Conservation (phyloP, 345 rosid genomes). For the Triadica sebifera region DNA sequence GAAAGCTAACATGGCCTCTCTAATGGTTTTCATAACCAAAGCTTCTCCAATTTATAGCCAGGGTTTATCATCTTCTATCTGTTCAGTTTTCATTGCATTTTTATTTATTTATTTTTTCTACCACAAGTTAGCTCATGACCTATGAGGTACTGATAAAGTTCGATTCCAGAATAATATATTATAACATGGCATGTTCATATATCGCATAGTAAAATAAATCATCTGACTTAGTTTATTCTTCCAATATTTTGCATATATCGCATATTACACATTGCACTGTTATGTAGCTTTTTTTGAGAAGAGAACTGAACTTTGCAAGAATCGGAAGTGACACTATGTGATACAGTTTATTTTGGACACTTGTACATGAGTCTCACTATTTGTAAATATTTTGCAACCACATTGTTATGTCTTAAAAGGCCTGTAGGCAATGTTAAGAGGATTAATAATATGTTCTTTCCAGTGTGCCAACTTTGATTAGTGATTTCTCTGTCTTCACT, state of each 20-base stretch:
- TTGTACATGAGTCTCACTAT: too few relatives aligned
- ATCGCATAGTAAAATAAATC: neutral
- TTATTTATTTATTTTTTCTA: neutral
- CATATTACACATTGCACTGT: neutral
- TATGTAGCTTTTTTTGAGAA: neutral
- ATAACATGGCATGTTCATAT: neutral
- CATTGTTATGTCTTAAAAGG: neutral
- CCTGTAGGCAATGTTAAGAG: neutral
- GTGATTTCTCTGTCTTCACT: neutral
- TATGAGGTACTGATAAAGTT: neutral
- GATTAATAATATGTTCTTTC: neutral
- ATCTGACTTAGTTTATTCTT: constrained; percentile 1
- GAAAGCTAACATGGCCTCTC: neutral
- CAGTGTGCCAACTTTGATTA: neutral
- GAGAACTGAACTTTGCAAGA: constrained; percentile 1
- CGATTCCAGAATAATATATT: neutral
- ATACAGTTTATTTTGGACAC: too few relatives aligned
- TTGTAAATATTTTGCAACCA: neutral
- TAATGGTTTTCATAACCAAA: neutral
- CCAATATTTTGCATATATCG: neutral
- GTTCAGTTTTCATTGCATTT: neutral
- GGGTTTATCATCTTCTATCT: neutral
- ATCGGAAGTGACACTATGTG: neutral
- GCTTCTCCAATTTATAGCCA: neutral
- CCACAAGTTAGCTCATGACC: neutral